Evolutionary conservation across 192 early-diverging fungal species (phyloP).

Genomic region (Entomortierella beljakovae): DNA sequence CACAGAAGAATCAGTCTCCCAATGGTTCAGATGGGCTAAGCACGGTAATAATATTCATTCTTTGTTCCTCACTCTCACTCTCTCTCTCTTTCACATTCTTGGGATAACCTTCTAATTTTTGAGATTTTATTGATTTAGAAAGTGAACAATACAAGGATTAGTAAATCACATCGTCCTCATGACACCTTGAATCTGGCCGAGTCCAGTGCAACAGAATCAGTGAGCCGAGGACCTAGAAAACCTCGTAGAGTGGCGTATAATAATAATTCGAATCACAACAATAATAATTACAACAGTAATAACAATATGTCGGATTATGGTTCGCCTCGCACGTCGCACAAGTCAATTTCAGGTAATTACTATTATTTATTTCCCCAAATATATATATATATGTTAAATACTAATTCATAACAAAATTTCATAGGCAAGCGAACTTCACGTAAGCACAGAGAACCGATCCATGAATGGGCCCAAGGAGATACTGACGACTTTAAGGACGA

Average conservation of each 20-base stretch:
- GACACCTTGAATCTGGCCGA: constrained; percentile 18
- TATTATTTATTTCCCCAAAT: neutral
- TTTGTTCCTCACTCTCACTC: too few relatives aligned
- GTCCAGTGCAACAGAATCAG: constrained; percentile 44
- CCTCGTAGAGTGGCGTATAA: constrained; percentile 5
- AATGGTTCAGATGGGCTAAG: constrained; percentile 2
- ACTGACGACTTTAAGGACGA: constrained; percentile 68
- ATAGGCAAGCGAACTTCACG: constrained; percentile 39
- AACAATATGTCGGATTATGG: constrained; percentile 49
- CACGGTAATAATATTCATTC: too few relatives aligned
- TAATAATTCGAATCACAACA: constrained; percentile 13
- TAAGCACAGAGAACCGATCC: constrained; percentile 33
- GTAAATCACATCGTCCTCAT: constrained; percentile 15
- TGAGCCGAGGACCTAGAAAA: constrained; percentile 30
- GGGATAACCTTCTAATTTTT: neutral
- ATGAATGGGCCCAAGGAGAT: constrained; percentile 71
- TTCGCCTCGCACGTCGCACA: constrained; percentile 25
- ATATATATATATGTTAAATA: neutral
- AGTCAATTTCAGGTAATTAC: constrained; percentile 22
- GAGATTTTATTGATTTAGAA: constrained; percentile 16
- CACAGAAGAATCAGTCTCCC: neutral
- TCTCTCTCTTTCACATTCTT: neutral
- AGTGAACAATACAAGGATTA: constrained; percentile 7
- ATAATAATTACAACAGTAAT: constrained; percentile 26
- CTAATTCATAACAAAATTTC: neutral